A percentile compares a stretch with the other conserved stretches of the same genome.
Evolutionary conservation across 208 protist genomes (phyloP).

Genomic region (Wallacemonas sp.): DNA sequence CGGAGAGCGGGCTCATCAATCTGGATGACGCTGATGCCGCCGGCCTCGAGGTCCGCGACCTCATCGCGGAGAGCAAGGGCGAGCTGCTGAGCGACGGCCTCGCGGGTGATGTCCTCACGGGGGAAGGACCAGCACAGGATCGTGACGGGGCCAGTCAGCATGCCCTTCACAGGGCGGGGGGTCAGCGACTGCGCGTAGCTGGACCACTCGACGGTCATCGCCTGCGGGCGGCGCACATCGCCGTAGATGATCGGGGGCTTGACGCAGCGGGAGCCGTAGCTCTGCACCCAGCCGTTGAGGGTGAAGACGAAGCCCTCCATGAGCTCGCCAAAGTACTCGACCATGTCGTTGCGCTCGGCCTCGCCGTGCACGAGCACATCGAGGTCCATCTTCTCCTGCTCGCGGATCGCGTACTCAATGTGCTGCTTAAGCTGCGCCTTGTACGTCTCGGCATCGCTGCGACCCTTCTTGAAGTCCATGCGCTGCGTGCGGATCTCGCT

Average conservation of each 20-base stretch:
- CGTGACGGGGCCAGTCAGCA: constrained; percentile 91
- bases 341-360: constrained; percentile 92
- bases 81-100: constrained; percentile 60
- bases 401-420: constrained; percentile 66
- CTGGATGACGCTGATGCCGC: constrained; percentile 79
- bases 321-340: constrained; percentile 90
- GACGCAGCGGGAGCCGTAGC: constrained; percentile 84
- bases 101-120: constrained; percentile 73
- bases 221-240: constrained; percentile 58
- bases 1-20: constrained; percentile 90
- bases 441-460: constrained; percentile 55
- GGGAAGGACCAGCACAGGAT: constrained; percentile 92
- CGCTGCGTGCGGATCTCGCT: constrained; percentile 68
- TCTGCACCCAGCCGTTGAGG: constrained; percentile 85
- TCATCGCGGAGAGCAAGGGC: constrained; percentile 88
- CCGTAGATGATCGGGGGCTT: constrained; percentile 89
- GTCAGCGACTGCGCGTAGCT: constrained; percentile 80
- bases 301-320: constrained; percentile 87
- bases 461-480: constrained; percentile 57
- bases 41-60: constrained; percentile 75
- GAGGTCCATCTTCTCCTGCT: constrained; percentile 84
- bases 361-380: constrained; percentile 93
- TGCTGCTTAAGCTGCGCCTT: constrained; percentile 69
- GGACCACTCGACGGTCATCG: constrained; percentile 85
- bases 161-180: constrained; percentile 78